phyloP scores from a whole-genome alignment of 1,284 basidiomycete species.

The Anthracocystis setariae region DNA sequence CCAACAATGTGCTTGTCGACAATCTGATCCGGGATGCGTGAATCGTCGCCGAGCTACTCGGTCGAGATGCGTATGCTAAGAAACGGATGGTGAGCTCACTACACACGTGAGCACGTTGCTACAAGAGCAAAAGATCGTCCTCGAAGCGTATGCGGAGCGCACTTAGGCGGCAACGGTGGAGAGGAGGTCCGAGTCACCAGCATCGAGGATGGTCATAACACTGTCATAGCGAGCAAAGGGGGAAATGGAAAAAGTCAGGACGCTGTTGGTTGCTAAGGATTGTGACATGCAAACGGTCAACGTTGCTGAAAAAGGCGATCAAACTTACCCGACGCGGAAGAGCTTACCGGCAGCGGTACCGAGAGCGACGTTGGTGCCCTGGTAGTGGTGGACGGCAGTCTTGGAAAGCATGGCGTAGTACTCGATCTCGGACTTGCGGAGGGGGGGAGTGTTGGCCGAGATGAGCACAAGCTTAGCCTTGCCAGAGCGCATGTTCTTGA shows the following conservation, averaged over 20 bases:
- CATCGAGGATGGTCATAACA: conserved; percentile 96
- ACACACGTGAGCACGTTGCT: conserved; percentile 30
- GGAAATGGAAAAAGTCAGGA: conserved; percentile 4
- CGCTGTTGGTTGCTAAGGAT: neutral
- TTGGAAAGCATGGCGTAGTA: conserved; percentile 99
- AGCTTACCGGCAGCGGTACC: conserved; percentile 99
- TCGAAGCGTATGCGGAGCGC: conserved; percentile 13
- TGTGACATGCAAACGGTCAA: neutral
- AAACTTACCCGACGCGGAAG: conserved; percentile 92
- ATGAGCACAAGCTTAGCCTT: conserved; percentile 99
- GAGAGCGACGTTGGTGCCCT: conserved; percentile 95
- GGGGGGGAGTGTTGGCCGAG: conserved; percentile 97
- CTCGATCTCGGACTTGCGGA: conserved; percentile 99
- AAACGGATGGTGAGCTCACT: conserved; percentile 1
- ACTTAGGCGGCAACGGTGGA: conserved; percentile 65
- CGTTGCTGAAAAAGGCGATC: neutral
- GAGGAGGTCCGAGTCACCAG: conserved; percentile 93
- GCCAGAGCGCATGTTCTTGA: conserved; percentile 97
- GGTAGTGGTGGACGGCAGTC: conserved; percentile 92
- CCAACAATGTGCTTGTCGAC: neutral
- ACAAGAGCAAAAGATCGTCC: conserved; percentile 20
- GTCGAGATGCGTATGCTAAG: conserved; percentile 6
- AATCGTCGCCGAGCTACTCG: conserved; percentile 20
- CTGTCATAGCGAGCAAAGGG: conserved; percentile 24
- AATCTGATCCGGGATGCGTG: conserved; percentile 1